Conservation (phyloP, 2,329 filamentous ascomycete genomes). For the Beauveria asiatica region DNA sequence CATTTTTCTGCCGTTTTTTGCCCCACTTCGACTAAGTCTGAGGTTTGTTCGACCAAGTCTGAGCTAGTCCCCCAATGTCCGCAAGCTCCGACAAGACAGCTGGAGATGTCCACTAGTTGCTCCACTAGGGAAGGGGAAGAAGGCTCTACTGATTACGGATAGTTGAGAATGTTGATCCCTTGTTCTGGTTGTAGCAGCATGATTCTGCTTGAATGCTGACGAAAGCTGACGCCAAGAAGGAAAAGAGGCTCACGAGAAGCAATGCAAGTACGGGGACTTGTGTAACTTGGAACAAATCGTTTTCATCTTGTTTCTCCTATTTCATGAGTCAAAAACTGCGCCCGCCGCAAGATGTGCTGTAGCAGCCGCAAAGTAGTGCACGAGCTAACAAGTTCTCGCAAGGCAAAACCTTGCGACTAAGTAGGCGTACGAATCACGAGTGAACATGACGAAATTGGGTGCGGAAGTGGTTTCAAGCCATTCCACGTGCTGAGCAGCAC, state of each 20-base stretch:
- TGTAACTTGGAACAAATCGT: neutral
- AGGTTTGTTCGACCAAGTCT: too few relatives aligned
- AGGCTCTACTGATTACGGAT: neutral
- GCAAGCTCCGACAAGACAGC: neutral
- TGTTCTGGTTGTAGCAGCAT: neutral
- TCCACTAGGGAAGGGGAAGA: neutral
- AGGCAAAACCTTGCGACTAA: neutral
- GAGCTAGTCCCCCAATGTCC: too few relatives aligned
- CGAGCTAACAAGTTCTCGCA: too few relatives aligned
- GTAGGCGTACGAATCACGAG: too few relatives aligned
- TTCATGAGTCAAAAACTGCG: neutral
- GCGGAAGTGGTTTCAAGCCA: neutral
- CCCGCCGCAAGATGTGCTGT: neutral
- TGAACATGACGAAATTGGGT: neutral
- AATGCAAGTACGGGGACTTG: neutral
- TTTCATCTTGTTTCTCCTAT: neutral
- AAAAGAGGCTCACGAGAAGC: neutral
- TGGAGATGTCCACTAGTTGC: neutral
- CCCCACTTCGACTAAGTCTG: too few relatives aligned
- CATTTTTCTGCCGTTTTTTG: too few relatives aligned
- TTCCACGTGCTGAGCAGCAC: neutral
- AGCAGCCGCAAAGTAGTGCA: too few relatives aligned
- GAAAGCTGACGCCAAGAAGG: neutral
- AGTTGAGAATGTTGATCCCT: neutral
- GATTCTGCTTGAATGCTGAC: neutral